Conservation (phyloP, 805 yeast species). For the Candida anglica region DNA sequence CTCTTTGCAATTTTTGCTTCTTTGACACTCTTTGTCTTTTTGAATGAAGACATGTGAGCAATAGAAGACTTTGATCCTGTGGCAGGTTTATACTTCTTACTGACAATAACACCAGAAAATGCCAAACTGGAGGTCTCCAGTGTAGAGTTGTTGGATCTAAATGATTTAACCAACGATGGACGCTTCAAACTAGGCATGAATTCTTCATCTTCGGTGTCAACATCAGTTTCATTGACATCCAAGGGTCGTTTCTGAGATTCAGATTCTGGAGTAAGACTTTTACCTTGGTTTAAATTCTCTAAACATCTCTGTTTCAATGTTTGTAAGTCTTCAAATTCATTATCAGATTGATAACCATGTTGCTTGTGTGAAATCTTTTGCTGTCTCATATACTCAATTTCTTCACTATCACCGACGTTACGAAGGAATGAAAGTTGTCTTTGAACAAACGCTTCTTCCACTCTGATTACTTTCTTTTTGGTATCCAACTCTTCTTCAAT, state of each 20-base stretch:
- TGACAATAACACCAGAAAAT: conserved; percentile 47
- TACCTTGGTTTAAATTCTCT: conserved; percentile 23
- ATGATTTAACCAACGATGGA: conserved; percentile 46
- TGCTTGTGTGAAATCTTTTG: conserved; percentile 30
- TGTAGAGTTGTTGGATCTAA: conserved; percentile 35
- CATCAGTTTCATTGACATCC: conserved; percentile 8
- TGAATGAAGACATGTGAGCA: conserved; percentile 43
- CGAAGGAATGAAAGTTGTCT: conserved; percentile 51
- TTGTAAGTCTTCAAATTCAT: conserved; percentile 41
- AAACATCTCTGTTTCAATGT: conserved; percentile 42
- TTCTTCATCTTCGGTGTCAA: conserved; percentile 26
- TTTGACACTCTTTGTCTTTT: conserved; percentile 16
- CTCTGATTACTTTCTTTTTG: conserved; percentile 29
- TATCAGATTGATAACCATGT: conserved; percentile 34
- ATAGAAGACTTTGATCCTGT: conserved; percentile 57
- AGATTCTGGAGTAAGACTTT: conserved; percentile 10
- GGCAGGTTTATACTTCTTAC: conserved; percentile 51
- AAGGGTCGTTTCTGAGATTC: conserved; percentile 13
- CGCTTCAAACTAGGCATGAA: conserved; percentile 38
- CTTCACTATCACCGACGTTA: conserved; percentile 19
- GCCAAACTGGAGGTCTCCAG: conserved; percentile 36
- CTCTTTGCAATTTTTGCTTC: conserved; percentile 22
- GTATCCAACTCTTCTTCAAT: conserved; percentile 17
- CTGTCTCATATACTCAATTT: conserved; percentile 24
- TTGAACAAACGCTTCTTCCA: conserved; percentile 55